These are phyloP conservation scores for Hypoxylon fuscum DNA, from an alignment of 495 filamentous ascomycete species.

Conservation along the genomic window DNA sequence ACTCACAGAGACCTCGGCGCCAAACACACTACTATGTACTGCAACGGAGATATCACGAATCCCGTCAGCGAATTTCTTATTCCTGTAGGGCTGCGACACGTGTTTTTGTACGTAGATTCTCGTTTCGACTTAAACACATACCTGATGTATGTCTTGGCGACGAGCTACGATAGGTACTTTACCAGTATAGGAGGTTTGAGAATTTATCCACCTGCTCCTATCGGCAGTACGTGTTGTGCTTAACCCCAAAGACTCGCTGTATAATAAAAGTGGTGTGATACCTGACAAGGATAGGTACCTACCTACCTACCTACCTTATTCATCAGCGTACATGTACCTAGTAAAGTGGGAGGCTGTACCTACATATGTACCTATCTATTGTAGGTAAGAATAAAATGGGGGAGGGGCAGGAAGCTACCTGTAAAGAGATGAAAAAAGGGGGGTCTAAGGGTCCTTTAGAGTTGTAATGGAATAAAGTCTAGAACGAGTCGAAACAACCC, in stretches of 20 bases:
- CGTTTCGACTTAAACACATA: no score
- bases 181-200: neutral
- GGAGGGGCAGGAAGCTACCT: constrained; percentile 13
- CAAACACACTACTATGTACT: neutral
- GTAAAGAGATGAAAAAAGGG: neutral
- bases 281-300: constrained; percentile 25
- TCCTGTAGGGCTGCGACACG: constrained; percentile 1
- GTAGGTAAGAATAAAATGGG: constrained; percentile 4
- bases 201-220: constrained; percentile 19
- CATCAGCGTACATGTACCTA: neutral
- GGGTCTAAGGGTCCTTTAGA: neutral
- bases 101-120: neutral
- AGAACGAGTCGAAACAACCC: constrained; percentile 39
- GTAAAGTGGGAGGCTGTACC: constrained; percentile 17
- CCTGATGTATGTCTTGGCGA: no score
- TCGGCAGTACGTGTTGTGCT: constrained; percentile 2
- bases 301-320: no score
- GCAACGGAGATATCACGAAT: neutral
- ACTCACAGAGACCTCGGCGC: neutral
- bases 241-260: neutral
- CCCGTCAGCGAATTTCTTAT: neutral
- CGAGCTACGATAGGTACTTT: neutral
- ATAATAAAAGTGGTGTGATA: constrained; percentile 26
- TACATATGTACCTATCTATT: neutral
- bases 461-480: constrained; percentile 10